Base-by-base conservation (phyloP, 129 eudicot species). In the Flaveria brownii region DNA sequence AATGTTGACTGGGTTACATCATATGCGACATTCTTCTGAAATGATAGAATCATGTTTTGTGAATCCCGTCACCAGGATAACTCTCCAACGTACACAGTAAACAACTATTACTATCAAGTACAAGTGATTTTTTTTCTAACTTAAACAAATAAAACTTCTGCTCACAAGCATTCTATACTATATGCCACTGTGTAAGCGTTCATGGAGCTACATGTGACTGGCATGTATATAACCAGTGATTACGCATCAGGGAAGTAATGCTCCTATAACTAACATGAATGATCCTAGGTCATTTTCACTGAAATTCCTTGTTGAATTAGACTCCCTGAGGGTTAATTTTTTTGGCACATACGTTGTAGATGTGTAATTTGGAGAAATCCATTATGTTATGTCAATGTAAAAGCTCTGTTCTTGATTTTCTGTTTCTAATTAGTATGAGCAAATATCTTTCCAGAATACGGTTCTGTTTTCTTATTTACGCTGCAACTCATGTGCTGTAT, bases 401-500 rank as follows among this genome's bases (percentile, higher is more conserved):
- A 41, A 56, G 43, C 62, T 77, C 46, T 77, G 69, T 18, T 68
- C 28, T 28, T 15, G 26, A 16, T 18, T 49, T 65, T 63, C n/a
- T 9, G n/a, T 65, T 51, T 64, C 13, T 52, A 63, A 70, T 70
- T 45, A 14, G 54, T 36, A 59, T 70, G 64, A 36, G 23, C 23
- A 46, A 78, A 28, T 50, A 49, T 80, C 49, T 3, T 80, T 65
- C 49, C 30, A 75, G 62, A 75, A 26, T 45, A 36, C 43, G 51
- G 25, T 49, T 42, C 30, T 36, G 4, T 9, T 13, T 47, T 30
- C 42, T 50, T 55, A 14, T 62, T 76, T 73, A 18, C 84, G 77
- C 68, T 41, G 60, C 75, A 77, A 72, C 85, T 83, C 82, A 83
- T 79, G 75, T 69, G 75, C 65, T 82, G 52, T 85, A 81, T 83